Percentiles rank a stretch among this genome's conserved stretches.
These are phyloP conservation scores for Aspergillus quadricinctus DNA, from an alignment of 2,329 filamentous ascomycete genomes.

Conservation along the genomic window DNA sequence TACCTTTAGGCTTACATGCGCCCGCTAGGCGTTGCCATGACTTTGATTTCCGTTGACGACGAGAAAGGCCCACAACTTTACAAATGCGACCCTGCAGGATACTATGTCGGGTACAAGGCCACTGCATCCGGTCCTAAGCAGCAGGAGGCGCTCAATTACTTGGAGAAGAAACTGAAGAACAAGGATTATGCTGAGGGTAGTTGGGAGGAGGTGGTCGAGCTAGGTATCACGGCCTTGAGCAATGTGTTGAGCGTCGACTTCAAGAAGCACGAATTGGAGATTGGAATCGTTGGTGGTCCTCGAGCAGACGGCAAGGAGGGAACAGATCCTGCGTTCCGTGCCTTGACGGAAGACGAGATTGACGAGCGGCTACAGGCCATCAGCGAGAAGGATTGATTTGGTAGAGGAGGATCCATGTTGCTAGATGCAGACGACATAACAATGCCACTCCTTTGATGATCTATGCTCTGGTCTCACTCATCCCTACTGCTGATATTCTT, in stretches of 20 bases:
- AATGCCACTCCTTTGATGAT: constrained; percentile 14
- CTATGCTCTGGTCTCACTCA: constrained; percentile 1
- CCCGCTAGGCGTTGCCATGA: constrained; percentile 91
- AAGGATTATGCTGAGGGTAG: constrained; percentile 87
- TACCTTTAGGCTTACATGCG: constrained; percentile 82
- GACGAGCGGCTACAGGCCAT: constrained; percentile 97
- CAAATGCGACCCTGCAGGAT: constrained; percentile 97
- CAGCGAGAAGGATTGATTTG: constrained; percentile 86
- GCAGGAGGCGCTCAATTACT: constrained; percentile 95
- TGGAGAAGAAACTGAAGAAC: constrained; percentile 99
- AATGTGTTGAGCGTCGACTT: constrained; percentile 98
- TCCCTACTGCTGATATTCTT: neutral
- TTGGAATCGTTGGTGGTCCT: constrained; percentile 92
- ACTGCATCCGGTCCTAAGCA: constrained; percentile 97
- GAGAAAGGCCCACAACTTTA: constrained; percentile 92
- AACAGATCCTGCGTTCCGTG: constrained; percentile 73
- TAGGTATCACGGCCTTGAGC: constrained; percentile 92
- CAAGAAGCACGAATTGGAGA: constrained; percentile 98
- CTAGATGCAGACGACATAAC: constrained; percentile 20
- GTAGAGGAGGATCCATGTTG: constrained; percentile 13
- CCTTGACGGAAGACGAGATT: constrained; percentile 94
- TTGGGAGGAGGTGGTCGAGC: constrained; percentile 97
- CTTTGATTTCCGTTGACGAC: constrained; percentile 86
- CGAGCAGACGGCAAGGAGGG: constrained; percentile 77
- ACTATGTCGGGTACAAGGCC: constrained; percentile 98